phyloP scores from a whole-genome alignment of 2,329 filamentous ascomycete species.

The Stagonosporopsis tanaceti region DNA sequence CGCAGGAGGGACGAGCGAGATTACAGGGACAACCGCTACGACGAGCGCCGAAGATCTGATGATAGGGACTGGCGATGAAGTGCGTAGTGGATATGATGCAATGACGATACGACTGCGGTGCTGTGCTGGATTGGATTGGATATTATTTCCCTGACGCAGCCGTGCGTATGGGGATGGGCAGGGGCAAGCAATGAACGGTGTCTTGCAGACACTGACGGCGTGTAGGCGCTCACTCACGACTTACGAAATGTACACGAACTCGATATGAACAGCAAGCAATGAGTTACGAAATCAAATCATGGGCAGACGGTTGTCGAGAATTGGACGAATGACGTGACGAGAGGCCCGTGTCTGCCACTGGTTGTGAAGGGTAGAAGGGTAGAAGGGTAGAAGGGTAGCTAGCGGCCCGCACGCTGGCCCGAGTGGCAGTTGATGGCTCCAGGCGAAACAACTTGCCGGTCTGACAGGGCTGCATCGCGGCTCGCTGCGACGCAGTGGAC shows the following conservation, averaged over 20 bases:
- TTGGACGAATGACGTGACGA: conserved; percentile 13
- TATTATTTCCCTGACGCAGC: neutral
- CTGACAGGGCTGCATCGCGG: conserved; percentile 9
- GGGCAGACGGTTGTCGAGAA: neutral
- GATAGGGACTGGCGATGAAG: neutral
- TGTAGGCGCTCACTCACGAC: neutral
- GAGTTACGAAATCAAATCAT: conserved; percentile 1
- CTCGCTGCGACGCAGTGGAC: neutral
- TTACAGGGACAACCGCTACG: neutral
- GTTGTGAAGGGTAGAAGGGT: conserved; percentile 7
- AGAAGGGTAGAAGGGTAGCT: conserved; percentile 4
- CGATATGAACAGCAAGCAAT: neutral
- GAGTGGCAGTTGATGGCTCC: conserved; percentile 13
- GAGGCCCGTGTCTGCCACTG: conserved; percentile 14
- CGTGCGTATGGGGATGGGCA: neutral
- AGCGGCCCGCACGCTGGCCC: conserved; percentile 8
- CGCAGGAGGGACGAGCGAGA: conserved; percentile 14
- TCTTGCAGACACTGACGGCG: too few relatives aligned
- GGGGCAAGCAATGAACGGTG: conserved; percentile 9
- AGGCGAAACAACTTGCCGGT: conserved; percentile 5
- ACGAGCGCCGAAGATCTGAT: neutral
- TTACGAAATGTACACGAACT: conserved; percentile 3
- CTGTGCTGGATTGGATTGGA: neutral
- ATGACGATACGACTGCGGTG: neutral
- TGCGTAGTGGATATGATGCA: neutral